A percentile compares a stretch with the other conserved stretches of the same genome.
phyloP scores from a whole-genome alignment of 2,329 filamentous ascomycete genomes.

The Beauveria sp. region DNA sequence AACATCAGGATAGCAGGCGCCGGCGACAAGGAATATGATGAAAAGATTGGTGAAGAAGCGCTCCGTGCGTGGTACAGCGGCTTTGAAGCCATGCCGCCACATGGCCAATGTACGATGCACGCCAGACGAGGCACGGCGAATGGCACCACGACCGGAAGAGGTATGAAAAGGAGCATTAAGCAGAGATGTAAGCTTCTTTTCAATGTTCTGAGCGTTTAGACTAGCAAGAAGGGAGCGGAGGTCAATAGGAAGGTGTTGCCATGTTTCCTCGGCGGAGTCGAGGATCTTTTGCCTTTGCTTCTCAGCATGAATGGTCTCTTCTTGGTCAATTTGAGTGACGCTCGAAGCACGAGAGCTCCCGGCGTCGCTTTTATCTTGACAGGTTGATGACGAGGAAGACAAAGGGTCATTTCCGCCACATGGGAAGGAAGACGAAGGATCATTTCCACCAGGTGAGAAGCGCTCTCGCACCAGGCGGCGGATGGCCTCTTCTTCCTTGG shows the following conservation, averaged over 20 bases:
- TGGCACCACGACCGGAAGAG: slow-evolving; percentile 8
- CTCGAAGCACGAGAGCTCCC: neutral
- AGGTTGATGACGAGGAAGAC: neutral
- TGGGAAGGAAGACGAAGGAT: neutral
- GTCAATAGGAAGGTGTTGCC: slow-evolving; percentile 7
- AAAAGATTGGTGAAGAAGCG: slow-evolving; percentile 14
- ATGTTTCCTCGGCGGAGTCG: slow-evolving; percentile 14
- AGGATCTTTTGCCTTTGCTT: slow-evolving; percentile 2
- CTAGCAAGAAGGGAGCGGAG: slow-evolving; percentile 13
- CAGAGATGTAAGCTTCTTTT: slow-evolving; percentile 13
- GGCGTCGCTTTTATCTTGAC: neutral
- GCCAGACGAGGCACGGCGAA: slow-evolving; percentile 8
- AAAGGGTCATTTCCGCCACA: neutral
- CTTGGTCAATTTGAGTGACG: neutral
- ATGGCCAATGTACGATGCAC: slow-evolving; percentile 14
- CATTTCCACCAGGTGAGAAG: neutral
- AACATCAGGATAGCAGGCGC: slow-evolving; percentile 15
- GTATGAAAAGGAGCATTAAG: slow-evolving; percentile 12
- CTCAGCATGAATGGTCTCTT: neutral
- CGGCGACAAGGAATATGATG: slow-evolving; percentile 16
- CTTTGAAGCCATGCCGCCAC: slow-evolving; percentile 15
- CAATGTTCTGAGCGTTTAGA: slow-evolving; percentile 12
- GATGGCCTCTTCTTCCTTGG: slow-evolving; percentile 11
- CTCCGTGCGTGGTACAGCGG: slow-evolving; percentile 12
- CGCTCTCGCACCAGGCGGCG: slow-evolving; percentile 11